Evolutionary conservation across 495 filamentous ascomycete genomes (phyloP), one percentile per base, ranked within the genome.

Genomic region (Clohesyomyces aquaticus): DNA sequence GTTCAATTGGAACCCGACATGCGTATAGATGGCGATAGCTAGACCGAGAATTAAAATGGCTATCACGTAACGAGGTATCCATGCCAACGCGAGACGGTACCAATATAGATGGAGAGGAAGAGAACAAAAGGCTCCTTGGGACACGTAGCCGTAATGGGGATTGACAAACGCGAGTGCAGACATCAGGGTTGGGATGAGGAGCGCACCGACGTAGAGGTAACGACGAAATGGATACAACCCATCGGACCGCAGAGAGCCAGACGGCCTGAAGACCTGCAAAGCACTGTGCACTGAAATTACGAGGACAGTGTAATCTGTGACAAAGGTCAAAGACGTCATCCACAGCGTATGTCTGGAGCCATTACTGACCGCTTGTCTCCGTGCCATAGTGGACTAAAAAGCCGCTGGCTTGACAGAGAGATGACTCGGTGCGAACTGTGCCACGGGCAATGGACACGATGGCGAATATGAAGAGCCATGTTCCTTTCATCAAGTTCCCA

Each of bases 51-150:
- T 85, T 43, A 79, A 76, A 32, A 78, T 72, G 65, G 86, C 82
- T 28, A 91, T 85, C 23, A 89, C 54, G 61, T 91, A 92, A 27
- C 89, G 80, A 28, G 89, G 89, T 16, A 86, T 78, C 89, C 89
- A 92, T 49, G 81, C 81, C 28, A 91, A 77, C 2, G 81, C 83
- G 28, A 87, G 76, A 35, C 85, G 80, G 64, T 85, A 87, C 87
- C 86, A 89, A 35, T 78, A 75, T 25, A 75, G 73, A 25, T 82
- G 77, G 12, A 83, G 76, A 9, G 88, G 87, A 11, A 91, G 78
- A 60, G 85, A 85, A 74, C 89, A 91, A 60, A 84, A 85, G 35
- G 85, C 79, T 10, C 86, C 87, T 61, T 83, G 76, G 27, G 84
- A 81, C 51, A 82, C 74, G 63, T 85, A 90, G 1, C 81, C 82